Evolutionary conservation across 768 basidiomycete species (phyloP).

Genomic region (Pleurotus sapidus): DNA sequence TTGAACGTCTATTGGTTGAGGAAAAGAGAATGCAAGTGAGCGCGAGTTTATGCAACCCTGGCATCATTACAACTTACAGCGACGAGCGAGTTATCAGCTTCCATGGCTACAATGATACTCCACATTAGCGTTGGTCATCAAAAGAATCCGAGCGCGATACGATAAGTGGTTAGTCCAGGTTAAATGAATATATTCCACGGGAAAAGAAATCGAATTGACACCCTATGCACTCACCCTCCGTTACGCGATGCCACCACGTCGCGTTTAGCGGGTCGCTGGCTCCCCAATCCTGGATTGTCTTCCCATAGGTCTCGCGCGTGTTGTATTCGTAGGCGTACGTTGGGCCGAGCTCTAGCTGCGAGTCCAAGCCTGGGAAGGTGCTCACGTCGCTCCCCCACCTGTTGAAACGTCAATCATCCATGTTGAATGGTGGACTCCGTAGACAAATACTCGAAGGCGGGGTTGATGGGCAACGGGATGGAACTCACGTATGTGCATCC

Average conservation of each 20-base stretch:
- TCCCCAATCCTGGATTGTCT: conserved; percentile 54
- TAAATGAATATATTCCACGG: too few relatives aligned
- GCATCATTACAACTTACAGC: conserved; percentile 33
- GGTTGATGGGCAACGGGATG: not conserved
- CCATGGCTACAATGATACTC: conserved; percentile 47
- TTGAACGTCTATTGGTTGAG: conserved; percentile 51
- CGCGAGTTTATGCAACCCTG: not conserved
- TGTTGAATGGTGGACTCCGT: too few relatives aligned
- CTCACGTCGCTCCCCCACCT: conserved; percentile 69
- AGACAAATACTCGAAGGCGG: too few relatives aligned
- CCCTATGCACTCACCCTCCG: conserved; percentile 41
- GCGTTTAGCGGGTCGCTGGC: conserved; percentile 69
- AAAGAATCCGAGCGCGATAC: too few relatives aligned
- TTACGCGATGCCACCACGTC: conserved; percentile 82
- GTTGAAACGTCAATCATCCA: not conserved
- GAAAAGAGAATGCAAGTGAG: not conserved
- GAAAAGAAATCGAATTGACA: conserved; percentile 20
- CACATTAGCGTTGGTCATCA: not conserved
- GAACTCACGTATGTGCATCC: conserved; percentile 71
- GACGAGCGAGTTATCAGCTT: conserved; percentile 53
- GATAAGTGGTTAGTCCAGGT: too few relatives aligned
- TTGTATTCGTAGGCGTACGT: conserved; percentile 66
- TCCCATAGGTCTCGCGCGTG: conserved; percentile 66
- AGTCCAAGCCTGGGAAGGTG: conserved; percentile 55
- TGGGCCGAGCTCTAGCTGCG: conserved; percentile 55